Conservation (phyloP, 345 rosid genomes). For the Salix suchowensis region DNA sequence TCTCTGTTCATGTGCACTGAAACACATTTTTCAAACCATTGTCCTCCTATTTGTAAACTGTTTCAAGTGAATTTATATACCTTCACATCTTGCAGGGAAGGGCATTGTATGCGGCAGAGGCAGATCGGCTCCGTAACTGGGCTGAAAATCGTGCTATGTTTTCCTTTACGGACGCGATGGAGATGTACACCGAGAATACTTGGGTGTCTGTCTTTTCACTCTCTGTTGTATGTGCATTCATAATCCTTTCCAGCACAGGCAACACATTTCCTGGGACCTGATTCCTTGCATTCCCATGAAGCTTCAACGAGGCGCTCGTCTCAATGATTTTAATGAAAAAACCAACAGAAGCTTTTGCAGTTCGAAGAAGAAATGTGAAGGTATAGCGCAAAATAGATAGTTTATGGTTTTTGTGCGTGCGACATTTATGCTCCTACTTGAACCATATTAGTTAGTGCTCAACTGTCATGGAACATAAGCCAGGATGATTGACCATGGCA, state of each 20-base stretch:
- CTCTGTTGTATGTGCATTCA: constrained; percentile 91
- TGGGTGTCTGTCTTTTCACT: constrained; percentile 95
- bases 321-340: not conserved
- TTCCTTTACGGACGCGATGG: constrained; percentile 89
- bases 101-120: constrained; percentile 89
- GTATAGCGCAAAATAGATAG: not conserved
- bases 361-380: not conserved
- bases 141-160: constrained; percentile 79
- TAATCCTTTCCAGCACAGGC: constrained; percentile 61
- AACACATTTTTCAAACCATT: too few relatives aligned
- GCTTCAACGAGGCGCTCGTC: not conserved
- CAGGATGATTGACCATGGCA: not conserved
- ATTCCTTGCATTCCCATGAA: not conserved
- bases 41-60: too few relatives aligned
- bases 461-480: constrained; percentile 5
- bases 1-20: too few relatives aligned
- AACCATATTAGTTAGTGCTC: not conserved
- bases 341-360: not conserved
- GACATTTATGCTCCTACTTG: not conserved
- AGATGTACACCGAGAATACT: constrained; percentile 80
- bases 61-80: too few relatives aligned
- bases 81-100: constrained; percentile 47
- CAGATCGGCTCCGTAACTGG: constrained; percentile 83
- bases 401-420: not conserved
- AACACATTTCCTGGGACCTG: constrained; percentile 57